These are phyloP conservation scores for Quercus engelmannii DNA, from an alignment of 306 rosid species.

Conservation along the genomic window DNA sequence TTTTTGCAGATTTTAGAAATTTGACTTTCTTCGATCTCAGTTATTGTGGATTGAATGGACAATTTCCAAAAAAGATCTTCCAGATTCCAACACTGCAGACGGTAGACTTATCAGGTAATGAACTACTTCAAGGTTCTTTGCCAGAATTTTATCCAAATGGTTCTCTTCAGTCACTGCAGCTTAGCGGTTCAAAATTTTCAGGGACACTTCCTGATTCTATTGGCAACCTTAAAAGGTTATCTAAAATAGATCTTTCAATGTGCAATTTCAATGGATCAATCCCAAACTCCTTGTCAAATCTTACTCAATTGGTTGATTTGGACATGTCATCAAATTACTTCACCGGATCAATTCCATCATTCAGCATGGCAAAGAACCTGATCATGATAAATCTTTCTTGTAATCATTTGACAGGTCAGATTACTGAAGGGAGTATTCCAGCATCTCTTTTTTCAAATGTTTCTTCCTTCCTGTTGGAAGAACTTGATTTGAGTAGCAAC, in stretches of 20 bases:
- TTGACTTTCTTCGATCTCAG: slow-evolving; percentile 6
- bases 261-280: slow-evolving; percentile 23
- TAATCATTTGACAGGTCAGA: slow-evolving; percentile 7
- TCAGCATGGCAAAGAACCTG: slow-evolving; percentile 7
- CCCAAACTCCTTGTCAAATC: slow-evolving; percentile 8
- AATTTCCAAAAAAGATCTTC: slow-evolving; percentile 31
- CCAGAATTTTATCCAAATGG: background rate
- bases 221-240: slow-evolving; percentile 5
- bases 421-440: slow-evolving; percentile 27
- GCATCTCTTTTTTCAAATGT: background rate
- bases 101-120: slow-evolving; percentile 24
- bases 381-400: slow-evolving; percentile 7
- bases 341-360: slow-evolving; percentile 29
- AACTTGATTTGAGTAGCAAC: background rate
- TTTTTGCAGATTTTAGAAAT: slow-evolving; percentile 18
- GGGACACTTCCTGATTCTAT: slow-evolving; percentile 22
- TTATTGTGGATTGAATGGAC: slow-evolving; percentile 15
- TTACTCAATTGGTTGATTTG: slow-evolving; percentile 9
- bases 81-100: slow-evolving; percentile 17
- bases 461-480: background rate
- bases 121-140: slow-evolving; percentile 5
- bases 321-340: slow-evolving; percentile 7
- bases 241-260: background rate
- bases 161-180: slow-evolving; percentile 11
- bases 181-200: background rate